Evolutionary conservation across 2,329 filamentous ascomycete species (phyloP).

Genomic region (Fusarium camptoceras): DNA sequence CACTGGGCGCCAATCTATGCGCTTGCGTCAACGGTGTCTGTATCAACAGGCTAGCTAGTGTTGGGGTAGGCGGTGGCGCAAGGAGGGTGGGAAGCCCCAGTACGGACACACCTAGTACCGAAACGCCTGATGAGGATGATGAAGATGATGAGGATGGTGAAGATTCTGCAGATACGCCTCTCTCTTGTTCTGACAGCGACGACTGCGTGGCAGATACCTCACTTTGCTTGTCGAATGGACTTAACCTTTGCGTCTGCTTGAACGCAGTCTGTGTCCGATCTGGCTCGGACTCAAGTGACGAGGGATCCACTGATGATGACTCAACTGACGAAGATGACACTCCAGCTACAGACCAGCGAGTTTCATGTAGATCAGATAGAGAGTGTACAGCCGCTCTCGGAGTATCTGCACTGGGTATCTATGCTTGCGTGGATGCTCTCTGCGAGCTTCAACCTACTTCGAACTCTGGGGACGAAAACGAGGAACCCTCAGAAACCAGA

Average conservation of each 20-base stretch:
- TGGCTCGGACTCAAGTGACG: too few relatives aligned
- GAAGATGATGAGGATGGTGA: too few relatives aligned
- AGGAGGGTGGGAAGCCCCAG: background rate
- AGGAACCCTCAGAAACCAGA: constrained; percentile 1
- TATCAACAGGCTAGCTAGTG: background rate
- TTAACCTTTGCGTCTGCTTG: too few relatives aligned
- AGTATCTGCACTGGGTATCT: constrained; percentile 6
- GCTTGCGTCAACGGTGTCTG: background rate
- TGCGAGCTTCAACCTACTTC: constrained; percentile 13
- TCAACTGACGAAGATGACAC: background rate
- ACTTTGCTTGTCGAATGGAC: background rate
- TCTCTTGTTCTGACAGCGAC: background rate
- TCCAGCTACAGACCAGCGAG: background rate
- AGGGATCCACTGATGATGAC: too few relatives aligned
- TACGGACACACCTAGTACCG: background rate
- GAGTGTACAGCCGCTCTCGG: constrained; percentile 20
- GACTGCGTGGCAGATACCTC: constrained; percentile 6
- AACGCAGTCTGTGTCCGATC: too few relatives aligned
- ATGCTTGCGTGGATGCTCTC: constrained; percentile 14
- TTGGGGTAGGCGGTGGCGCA: background rate
- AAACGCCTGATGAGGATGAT: background rate
- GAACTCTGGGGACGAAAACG: background rate
- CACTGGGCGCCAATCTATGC: background rate
- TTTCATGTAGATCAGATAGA: background rate
- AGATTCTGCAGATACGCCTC: background rate